Evolutionary conservation across 768 basidiomycete genomes (phyloP), one percentile per base, ranked within the genome.

Genomic region (Panus rudis): DNA sequence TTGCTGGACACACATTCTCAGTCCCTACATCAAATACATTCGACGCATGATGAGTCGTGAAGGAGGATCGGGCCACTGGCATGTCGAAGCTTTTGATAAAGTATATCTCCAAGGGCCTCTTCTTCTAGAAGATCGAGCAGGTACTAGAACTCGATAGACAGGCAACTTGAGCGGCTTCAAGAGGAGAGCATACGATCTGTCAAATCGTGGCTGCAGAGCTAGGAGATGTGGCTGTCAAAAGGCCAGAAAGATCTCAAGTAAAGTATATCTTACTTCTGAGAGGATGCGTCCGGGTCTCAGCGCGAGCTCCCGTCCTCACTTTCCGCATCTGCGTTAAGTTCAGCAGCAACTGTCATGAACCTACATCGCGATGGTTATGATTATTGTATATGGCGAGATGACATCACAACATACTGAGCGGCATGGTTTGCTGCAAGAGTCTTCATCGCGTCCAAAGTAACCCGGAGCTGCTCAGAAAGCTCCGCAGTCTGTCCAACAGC

Each of bases 371-470:
- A 37, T 22, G 24, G n/a, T n/a, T n/a, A n/a, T 14, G 27, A 33
- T 10, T 31, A 40, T 12, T 3, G 23, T 37, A 8, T 14, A 25
- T 14, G 7, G 4, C 21, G 16, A 31, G 8, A 24, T 8, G 26
- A 19, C 19, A n/a, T 14, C 5, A 16, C 12, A 13, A 66, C 81
- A 55, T 59, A 89, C 88, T 89, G 90, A 42, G 88, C 83, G 16
- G 83, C 85, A 59, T 88, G 84, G 38, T 81, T 69, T 1, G 83
- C 84, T 12, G 87, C 82, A 49, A 92, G 79, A 23, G 76, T 78
- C 42, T 77, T 66, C 87, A 91, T 90, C 13, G 84, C 79, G 44
- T 83, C 75, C 41, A 92, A 62, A 64, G 88, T 85, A 34, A 75
- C 70, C 49, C 86, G 79, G 51, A 92, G 70, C 42, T 79, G 75